Conservation (phyloP, 1,284 basidiomycete species). For the Rhodotorula sp. region DNA sequence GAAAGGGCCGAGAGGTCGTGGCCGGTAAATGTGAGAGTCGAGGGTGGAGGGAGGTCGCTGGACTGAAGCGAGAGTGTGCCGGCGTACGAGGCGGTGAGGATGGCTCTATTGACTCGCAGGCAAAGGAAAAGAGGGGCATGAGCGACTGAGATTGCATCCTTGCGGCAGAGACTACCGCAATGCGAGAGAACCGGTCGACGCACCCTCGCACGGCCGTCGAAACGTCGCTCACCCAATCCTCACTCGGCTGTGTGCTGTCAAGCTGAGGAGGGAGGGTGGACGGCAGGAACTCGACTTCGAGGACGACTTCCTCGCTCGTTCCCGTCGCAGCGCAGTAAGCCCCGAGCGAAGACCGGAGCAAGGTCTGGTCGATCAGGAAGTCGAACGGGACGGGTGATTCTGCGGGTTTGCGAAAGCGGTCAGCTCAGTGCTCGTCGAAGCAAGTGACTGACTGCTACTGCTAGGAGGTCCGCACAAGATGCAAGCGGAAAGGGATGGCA, state of each 20-base stretch:
- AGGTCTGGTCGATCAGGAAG: slow-evolving; percentile 80
- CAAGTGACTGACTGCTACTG: background rate
- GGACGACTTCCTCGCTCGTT: slow-evolving; percentile 64
- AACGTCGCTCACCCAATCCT: slow-evolving; percentile 91
- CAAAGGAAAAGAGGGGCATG: slow-evolving; percentile 3
- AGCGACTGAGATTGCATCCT: slow-evolving; percentile 5
- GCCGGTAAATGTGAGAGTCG: slow-evolving; percentile 52
- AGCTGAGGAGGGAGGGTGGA: slow-evolving; percentile 85
- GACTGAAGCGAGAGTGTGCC: slow-evolving; percentile 45
- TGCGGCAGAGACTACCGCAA: slow-evolving; percentile 1
- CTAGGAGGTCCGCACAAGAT: background rate
- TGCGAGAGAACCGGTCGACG: slow-evolving; percentile 45
- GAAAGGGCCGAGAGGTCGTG: slow-evolving; percentile 73
- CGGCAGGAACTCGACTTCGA: slow-evolving; percentile 92
- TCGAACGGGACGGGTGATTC: slow-evolving; percentile 78
- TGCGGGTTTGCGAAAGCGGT: slow-evolving; percentile 2
- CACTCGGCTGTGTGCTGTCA: slow-evolving; percentile 74
- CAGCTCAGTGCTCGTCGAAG: background rate
- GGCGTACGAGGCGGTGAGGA: slow-evolving; percentile 51
- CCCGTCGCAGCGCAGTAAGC: slow-evolving; percentile 76
- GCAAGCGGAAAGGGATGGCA: background rate
- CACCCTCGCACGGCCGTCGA: slow-evolving; percentile 69
- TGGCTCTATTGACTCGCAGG: slow-evolving; percentile 34
- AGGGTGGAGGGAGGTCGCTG: slow-evolving; percentile 35
- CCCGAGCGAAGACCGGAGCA: slow-evolving; percentile 70